phyloP scores from a whole-genome alignment of 78 protist species.

The Dictyostelium capitatum region DNA sequence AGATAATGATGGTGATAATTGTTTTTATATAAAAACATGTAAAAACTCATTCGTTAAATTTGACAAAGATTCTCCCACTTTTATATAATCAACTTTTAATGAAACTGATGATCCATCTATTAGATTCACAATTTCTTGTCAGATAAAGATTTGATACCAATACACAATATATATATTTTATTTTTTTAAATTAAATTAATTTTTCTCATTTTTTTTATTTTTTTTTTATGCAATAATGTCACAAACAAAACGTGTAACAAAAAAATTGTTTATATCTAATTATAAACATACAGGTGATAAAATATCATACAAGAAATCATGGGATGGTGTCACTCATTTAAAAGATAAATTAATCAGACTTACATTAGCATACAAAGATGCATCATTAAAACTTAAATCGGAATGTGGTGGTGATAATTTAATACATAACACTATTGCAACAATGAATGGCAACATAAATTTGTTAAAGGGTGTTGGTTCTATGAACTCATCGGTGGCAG shows the following conservation, averaged over 20 bases:
- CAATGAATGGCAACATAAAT: conserved; percentile 4
- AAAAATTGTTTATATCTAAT: neutral
- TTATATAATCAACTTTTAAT: too few species aligned
- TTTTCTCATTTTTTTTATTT: neutral
- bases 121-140: too few species aligned
- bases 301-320: neutral
- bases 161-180: too few species aligned
- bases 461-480: neutral
- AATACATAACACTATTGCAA: conserved; percentile 36
- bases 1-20: too few species aligned
- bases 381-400: conserved; percentile 1
- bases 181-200: too few species aligned
- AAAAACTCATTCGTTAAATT: too few species aligned
- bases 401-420: conserved; percentile 19
- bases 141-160: too few species aligned
- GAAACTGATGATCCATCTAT: too few species aligned
- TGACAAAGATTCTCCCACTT: too few species aligned
- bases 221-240: neutral
- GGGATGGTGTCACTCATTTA: neutral
- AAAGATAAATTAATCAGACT: neutral
- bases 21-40: too few species aligned
- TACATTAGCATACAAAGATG: neutral
- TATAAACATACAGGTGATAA: conserved; percentile 8
- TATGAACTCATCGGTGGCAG: neutral
- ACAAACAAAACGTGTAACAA: neutral